phyloP scores from a whole-genome alignment of 306 rosid species.

The Ochetophila trinervis region DNA sequence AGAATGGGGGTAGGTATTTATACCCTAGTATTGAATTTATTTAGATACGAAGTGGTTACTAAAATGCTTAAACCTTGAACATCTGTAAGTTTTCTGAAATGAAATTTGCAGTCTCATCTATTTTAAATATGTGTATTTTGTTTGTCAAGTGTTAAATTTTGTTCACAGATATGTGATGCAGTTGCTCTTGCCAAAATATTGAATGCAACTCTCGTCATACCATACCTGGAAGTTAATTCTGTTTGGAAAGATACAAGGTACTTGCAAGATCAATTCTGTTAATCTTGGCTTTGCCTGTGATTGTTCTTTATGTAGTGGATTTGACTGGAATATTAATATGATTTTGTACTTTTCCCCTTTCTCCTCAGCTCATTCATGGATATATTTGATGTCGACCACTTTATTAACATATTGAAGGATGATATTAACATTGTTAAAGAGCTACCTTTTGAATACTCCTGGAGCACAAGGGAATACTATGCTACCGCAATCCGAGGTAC shows the following conservation, averaged over 20 bases:
- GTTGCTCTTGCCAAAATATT: slow-evolving; percentile 92
- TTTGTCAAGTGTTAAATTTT: slow-evolving; percentile 19
- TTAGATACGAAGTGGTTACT: not conserved
- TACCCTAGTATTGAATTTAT: not conserved
- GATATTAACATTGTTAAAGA: slow-evolving; percentile 81
- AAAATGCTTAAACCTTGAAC: not conserved
- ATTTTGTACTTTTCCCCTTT: slow-evolving; percentile 10
- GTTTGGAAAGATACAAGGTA: slow-evolving; percentile 97
- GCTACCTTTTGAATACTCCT: slow-evolving; percentile 75
- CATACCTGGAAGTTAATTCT: slow-evolving; percentile 87
- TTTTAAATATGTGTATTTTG: slow-evolving; percentile 8
- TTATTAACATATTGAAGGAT: slow-evolving; percentile 77
- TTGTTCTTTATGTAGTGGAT: slow-evolving; percentile 13
- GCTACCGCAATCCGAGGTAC: slow-evolving; percentile 67
- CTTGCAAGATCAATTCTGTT: slow-evolving; percentile 5
- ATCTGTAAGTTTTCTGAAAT: not conserved
- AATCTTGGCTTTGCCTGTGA: slow-evolving; percentile 13
- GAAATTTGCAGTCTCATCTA: not conserved
- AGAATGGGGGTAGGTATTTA: slow-evolving; percentile 90
- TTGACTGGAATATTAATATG: slow-evolving; percentile 17
- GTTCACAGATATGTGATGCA: slow-evolving; percentile 88
- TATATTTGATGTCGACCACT: slow-evolving; percentile 98
- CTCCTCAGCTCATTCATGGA: slow-evolving; percentile 80
- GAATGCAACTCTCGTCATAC: slow-evolving; percentile 95
- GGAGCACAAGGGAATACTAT: slow-evolving; percentile 95